Evolutionary conservation across 441 rosid species (phyloP), one percentile per base, ranked within the genome.

Genomic region (Aleurites moluccanus): DNA sequence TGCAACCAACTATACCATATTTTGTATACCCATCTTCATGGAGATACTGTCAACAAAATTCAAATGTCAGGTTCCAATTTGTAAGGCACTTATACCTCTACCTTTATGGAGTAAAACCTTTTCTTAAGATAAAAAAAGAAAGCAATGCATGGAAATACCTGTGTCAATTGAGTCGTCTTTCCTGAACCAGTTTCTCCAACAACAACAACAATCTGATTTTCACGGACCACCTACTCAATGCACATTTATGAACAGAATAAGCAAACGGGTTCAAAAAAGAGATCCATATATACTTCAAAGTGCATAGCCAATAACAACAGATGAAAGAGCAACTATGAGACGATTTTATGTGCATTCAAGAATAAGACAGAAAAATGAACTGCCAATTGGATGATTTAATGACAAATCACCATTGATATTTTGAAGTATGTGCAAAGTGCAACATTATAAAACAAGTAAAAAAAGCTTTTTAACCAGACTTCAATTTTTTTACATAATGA

Each of bases 101-200:
- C 50, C 63, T 4, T 21, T 35, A 25, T 4, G 63, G 50, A 15
- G 4, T 1, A 65, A 78, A 38, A n/a, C 9, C 38, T 67, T 62
- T 27, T 25, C 13, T 14, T 21, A 47, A 52, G 67, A 69, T 60
- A 0, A 69, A 45, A 40, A 30, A 35, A 15, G 40, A 72, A 6
- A 70, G 59, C n/a, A 71, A 16, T 57, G 50, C 33, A 52, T 25
- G 67, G 56, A 15, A 20, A 7, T 52, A 92, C 97, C 96, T 92
- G 99, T 40, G 99, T 95, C 82, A 96, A 89, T 77, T 96, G 98
- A 74, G 98, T 93, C 20, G 97, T 96, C 86, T 96, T 93, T 52
- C 98, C 99, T 2, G 98, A 95, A 75, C 99, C 99, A 79, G 99
- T 95, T 83, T 95, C 99, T 66, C 99, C 97, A 72, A 92, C 98